These are phyloP conservation scores for Fraxinus nigra DNA, from an alignment of 305 asterid genomes.

Conservation along the genomic window DNA sequence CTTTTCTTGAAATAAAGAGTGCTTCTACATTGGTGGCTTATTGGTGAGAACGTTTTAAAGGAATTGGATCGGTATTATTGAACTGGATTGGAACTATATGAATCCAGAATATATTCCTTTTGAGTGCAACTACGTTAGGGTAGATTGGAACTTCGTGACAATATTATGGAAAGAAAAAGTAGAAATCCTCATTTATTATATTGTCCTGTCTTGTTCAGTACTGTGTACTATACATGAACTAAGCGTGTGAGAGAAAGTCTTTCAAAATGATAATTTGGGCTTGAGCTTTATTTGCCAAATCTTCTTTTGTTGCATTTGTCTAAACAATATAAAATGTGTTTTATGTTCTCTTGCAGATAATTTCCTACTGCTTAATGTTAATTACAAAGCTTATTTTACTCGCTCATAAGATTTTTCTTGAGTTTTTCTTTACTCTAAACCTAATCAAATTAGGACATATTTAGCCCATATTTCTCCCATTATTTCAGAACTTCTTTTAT, in stretches of 20 bases:
- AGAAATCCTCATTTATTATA: neutral
- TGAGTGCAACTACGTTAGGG: neutral
- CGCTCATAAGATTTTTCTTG: neutral
- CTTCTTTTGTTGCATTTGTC: neutral
- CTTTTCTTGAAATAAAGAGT: neutral
- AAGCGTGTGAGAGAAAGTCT: neutral
- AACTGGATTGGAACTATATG: neutral
- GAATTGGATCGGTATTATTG: neutral
- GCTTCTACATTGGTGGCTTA: neutral
- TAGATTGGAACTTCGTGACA: neutral
- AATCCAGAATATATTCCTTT: neutral
- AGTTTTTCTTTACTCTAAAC: neutral
- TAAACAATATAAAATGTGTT: neutral
- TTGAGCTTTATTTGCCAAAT: neutral
- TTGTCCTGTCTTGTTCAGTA: neutral
- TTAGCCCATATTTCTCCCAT: too few species aligned
- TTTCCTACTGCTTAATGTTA: neutral
- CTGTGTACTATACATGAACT: neutral
- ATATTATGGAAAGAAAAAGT: neutral
- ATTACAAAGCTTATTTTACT: neutral
- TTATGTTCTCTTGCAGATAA: neutral
- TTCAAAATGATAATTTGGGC: neutral
- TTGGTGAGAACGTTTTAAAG: neutral
- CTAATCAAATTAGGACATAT: neutral
- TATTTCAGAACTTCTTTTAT: too few species aligned